Evolutionary conservation across 1,139 yeast species (phyloP).

Genomic region (Zygosaccharomyces pseudobailii): DNA sequence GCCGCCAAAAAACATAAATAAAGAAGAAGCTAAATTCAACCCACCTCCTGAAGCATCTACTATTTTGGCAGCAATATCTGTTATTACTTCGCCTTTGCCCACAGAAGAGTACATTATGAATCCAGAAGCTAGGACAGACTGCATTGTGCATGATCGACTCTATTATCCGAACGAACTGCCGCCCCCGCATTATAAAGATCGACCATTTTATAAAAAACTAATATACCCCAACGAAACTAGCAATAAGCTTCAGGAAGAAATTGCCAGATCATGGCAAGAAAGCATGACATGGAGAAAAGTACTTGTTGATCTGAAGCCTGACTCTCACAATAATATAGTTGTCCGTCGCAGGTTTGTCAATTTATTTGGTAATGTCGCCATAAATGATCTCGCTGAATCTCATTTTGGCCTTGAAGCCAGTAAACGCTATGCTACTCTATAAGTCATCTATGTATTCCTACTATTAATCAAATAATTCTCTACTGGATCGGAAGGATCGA

Average conservation of each 20-base stretch:
- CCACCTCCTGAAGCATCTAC: slow-evolving; percentile 55
- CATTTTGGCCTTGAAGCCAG: slow-evolving; percentile 46
- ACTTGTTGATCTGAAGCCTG: slow-evolving; percentile 77
- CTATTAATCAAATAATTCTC: slow-evolving; percentile 7
- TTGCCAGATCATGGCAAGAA: slow-evolving; percentile 86
- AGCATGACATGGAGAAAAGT: slow-evolving; percentile 91
- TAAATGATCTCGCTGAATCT: slow-evolving; percentile 68
- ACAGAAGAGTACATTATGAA: slow-evolving; percentile 58
- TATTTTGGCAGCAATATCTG: slow-evolving; percentile 51
- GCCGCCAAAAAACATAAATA: slow-evolving; percentile 7
- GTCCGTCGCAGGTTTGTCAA: slow-evolving; percentile 88
- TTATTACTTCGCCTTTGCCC: slow-evolving; percentile 82
- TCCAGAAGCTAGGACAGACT: slow-evolving; percentile 51
- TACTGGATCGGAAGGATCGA: slow-evolving; percentile 47
- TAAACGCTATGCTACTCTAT: slow-evolving; percentile 6
- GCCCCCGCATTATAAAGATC: slow-evolving; percentile 37
- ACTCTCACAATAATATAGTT: slow-evolving; percentile 90
- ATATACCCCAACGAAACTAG: slow-evolving; percentile 31
- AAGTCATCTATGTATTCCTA: background rate
- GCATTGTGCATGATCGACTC: slow-evolving; percentile 74
- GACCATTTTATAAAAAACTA: slow-evolving; percentile 24
- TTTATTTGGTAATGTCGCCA: slow-evolving; percentile 95
- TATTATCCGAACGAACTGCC: slow-evolving; percentile 68
- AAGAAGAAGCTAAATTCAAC: slow-evolving; percentile 29
- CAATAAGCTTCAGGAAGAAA: slow-evolving; percentile 63